These are phyloP conservation scores for Arachnopeziza araneosa DNA, from an alignment of 2,329 filamentous ascomycete species.

Conservation along the genomic window DNA sequence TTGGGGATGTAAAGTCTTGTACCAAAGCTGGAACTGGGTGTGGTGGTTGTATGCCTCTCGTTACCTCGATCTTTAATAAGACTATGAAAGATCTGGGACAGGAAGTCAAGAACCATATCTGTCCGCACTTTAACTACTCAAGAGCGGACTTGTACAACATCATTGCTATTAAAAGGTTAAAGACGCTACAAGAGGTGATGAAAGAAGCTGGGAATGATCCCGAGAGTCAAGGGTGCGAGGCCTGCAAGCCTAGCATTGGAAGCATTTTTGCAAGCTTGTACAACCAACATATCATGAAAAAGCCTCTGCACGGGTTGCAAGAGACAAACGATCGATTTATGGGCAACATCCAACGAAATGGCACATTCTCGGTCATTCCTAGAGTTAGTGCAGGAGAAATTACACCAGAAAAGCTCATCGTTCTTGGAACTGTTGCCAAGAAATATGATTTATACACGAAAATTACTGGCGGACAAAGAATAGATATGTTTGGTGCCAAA, in stretches of 20 bases:
- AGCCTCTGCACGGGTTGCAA: slow-evolving; percentile 66
- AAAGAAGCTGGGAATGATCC: slow-evolving; percentile 65
- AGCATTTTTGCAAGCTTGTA: slow-evolving; percentile 77
- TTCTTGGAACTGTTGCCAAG: slow-evolving; percentile 77
- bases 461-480: slow-evolving; percentile 86
- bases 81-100: slow-evolving; percentile 81
- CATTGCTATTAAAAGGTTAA: slow-evolving; percentile 72
- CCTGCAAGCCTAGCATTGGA: slow-evolving; percentile 77
- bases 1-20: slow-evolving; percentile 79
- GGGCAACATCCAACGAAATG: slow-evolving; percentile 86
- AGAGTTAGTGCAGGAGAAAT: slow-evolving; percentile 82
- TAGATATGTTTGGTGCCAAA: slow-evolving; percentile 87
- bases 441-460: slow-evolving; percentile 84
- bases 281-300: slow-evolving; percentile 77
- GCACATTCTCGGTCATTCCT: slow-evolving; percentile 84
- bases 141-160: slow-evolving; percentile 89
- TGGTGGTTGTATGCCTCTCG: slow-evolving; percentile 82
- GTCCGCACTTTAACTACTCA: slow-evolving; percentile 77
- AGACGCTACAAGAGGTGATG: slow-evolving; percentile 72
- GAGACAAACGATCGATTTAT: slow-evolving; percentile 88
- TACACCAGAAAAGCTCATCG: slow-evolving; percentile 76
- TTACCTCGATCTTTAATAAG: slow-evolving; percentile 85
- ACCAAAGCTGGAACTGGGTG: slow-evolving; percentile 91
- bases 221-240: slow-evolving; percentile 73
- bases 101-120: slow-evolving; percentile 81